Base-by-base conservation (phyloP, 257 asterid species). In the Thymus quinquecostatus region DNA sequence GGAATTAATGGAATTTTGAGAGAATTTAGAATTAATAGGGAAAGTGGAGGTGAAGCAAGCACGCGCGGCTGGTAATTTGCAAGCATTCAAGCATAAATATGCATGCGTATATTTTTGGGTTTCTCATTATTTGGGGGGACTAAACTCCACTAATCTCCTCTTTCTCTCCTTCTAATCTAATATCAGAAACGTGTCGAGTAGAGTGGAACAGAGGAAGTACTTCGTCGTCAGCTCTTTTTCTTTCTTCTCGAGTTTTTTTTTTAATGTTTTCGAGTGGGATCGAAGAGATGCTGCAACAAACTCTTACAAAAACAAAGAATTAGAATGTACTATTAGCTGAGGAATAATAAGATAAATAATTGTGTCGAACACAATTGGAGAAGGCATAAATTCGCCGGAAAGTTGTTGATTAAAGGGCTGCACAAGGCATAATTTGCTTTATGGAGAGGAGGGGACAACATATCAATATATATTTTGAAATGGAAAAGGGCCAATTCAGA, bases 391-490 rank as follows among this genome's bases (percentile, higher is more conserved):
- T 77, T 77, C 36, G 8, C 62, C 55, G 50, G 48, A 75, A 77
- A 77, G 55, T 68, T 45, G 78, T 51, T 70, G 75, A 70, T 75
- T 51, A 50, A 55, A 82, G 77, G 68, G 81, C 81, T 78, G 89
- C 77, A 76, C 78, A 79, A 74, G 72, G 73, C 54, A 10, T 56
- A 49, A 64, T 49, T 74, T 70, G 81, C 79, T 83, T 74, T 79
- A 67, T 43, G 76, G 70, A 67, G 75, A 78, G 90, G 88, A 78
- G 90, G 88, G 84, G 84, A 82, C 87, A 82, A 72, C 73, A 73
- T 56, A 63, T 69, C 68, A 32, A 9, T 56, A 1, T 38, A 74
- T 56, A 6, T 74, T 70, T 76, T 68, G 58, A 47, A 72, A 80
- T 66, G 69, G 60, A 70, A 76, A 72, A 75, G 77, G 81, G 49